Evolutionary conservation across 306 rosid genomes (phyloP).

Genomic region (Corylus avellana): DNA sequence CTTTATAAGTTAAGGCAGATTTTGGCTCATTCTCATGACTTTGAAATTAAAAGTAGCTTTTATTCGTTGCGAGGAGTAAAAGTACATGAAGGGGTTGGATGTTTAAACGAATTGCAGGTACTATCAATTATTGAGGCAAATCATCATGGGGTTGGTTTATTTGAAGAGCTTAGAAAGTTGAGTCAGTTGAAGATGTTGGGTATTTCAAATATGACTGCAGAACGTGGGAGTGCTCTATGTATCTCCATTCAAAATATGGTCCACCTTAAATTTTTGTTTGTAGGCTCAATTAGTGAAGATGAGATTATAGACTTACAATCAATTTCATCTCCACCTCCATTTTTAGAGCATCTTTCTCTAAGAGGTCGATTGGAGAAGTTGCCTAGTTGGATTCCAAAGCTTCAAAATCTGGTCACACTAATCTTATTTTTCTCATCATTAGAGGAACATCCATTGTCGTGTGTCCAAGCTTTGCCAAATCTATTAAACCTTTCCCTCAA

Average conservation of each 20-base stretch:
- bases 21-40: not conserved
- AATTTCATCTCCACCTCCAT: not conserved
- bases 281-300: slow-evolving; percentile 5
- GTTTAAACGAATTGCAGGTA: not conserved
- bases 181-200: not conserved
- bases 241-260: slow-evolving; percentile 8
- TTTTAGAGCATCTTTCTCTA: slow-evolving; percentile 1
- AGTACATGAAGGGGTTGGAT: slow-evolving; percentile 16
- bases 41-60: not conserved
- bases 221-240: not conserved
- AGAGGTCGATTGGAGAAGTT: slow-evolving; percentile 14
- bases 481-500: no score
- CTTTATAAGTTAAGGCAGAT: slow-evolving; percentile 2
- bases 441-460: no score
- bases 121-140: not conserved
- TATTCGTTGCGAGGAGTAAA: not conserved
- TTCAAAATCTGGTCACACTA: no score
- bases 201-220: not conserved
- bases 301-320: slow-evolving; percentile 20
- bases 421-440: no score
- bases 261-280: not conserved
- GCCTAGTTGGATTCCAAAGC: not conserved
- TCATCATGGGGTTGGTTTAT: not conserved
- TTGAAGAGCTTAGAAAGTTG: slow-evolving; percentile 1
- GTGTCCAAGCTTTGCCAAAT: no score